Base-by-base conservation (phyloP, 75 land plant genomes). In the Picea glauca region DNA sequence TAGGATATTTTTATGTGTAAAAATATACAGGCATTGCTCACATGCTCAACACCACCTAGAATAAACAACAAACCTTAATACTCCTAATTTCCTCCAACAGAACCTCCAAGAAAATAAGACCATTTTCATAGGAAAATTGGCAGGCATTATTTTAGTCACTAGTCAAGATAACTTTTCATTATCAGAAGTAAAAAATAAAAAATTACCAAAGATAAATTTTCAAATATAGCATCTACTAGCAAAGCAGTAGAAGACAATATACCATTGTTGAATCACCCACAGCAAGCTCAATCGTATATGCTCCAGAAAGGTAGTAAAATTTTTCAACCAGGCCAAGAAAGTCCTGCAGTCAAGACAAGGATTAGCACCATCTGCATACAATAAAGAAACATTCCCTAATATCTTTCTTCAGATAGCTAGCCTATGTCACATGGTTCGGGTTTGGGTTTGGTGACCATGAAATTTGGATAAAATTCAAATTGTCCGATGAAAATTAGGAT, bases 231-330 rank as follows among this genome's bases (percentile, higher is more conserved):
- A 75, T 35, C 56, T 33, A 72, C 4, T 66, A 78, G n/a, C 35
- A 50, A 59, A 12, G 17, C n/a, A 58, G 26, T 58, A 73, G n/a
- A 78, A 26, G 17, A 75, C 21, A 30, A 58, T 73, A 76, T 85
- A 93, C 99, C 99, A 97, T 95, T 11, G 79, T 84, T 73, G 88
- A 85, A 85, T 97, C 99, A 30, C 99, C 99, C 79, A 97, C 90
- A 32, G 89, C 72, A 7, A 97, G 85, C 62, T 93, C 87, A 80
- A 97, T 87, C 5, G 90, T 85, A 79, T 97, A 97, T 67, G 59
- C 79, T 61, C 98, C 99, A 11, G 99, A 95, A 13, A 92, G 89
- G 80, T 97, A 93, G 77, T 83, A 86, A 40, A 97, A 84, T 84
- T 93, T 91, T 35, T 94, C 99, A 60, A 94, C 98, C 33, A 97